A percentile compares a stretch with the other conserved stretches of the same genome.
Conservation (phyloP, 1,284 basidiomycete genomes). For the Abortiporus biennis region DNA sequence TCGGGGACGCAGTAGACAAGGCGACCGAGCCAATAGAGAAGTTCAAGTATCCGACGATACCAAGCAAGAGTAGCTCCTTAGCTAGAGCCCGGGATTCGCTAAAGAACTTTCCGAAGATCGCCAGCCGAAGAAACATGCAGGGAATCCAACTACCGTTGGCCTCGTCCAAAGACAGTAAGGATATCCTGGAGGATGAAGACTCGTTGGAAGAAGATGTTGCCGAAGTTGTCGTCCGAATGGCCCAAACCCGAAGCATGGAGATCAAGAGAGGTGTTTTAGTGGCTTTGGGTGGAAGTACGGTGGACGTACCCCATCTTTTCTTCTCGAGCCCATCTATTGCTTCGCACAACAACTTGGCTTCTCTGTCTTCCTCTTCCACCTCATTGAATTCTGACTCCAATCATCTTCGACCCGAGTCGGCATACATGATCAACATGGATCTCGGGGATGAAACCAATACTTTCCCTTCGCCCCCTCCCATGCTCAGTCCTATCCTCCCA, state of each 20-base stretch:
- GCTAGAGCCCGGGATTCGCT: no score
- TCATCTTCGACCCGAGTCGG: background rate
- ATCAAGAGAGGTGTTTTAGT: constrained; percentile 13
- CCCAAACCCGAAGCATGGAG: constrained; percentile 12
- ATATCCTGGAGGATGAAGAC: no score
- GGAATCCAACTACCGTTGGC: background rate
- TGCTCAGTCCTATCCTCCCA: constrained; percentile 12
- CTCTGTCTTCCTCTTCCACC: background rate
- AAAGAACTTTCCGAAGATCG: no score
- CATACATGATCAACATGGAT: background rate
- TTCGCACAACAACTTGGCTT: constrained; percentile 1
- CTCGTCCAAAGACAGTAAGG: background rate
- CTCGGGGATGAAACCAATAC: background rate
- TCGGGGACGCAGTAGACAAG: constrained; percentile 7
- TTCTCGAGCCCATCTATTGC: constrained; percentile 5
- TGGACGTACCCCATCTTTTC: constrained; percentile 2
- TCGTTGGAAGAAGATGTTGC: constrained; percentile 5
- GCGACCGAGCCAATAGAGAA: background rate
- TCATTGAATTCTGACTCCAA: background rate
- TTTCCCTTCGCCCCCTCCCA: constrained; percentile 10
- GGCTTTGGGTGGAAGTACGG: constrained; percentile 6
- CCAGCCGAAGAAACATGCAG: no score
- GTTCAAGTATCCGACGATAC: no score
- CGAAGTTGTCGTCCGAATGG: constrained; percentile 10
- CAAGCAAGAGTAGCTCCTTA: no score